Evolutionary conservation across 768 basidiomycete genomes (phyloP), one percentile per base, ranked within the genome.

Genomic region (Scleroderma citrinum): DNA sequence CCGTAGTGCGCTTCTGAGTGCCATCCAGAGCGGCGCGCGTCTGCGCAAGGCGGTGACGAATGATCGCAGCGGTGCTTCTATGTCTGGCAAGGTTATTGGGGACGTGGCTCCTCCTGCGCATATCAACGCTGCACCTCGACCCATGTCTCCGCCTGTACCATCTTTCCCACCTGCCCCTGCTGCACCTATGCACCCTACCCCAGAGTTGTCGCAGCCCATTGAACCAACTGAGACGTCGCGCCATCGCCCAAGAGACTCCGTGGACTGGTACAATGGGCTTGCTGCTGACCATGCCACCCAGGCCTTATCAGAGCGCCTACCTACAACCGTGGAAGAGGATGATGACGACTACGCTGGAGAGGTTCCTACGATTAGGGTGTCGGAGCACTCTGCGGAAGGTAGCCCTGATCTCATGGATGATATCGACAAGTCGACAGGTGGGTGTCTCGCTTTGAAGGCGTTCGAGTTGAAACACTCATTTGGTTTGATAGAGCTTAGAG

Each of bases 221-320:
- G 55, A 35, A 16, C 30, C 49, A 45, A 48, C 37, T 43, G 48
- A 34, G 34, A 65, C 57, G 30, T 48, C 55, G 32, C 54, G 61
- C 32, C 68, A 75, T 30, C 75, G 68, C 47, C 78, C 85, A 58
- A 73, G 83, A 51, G 86, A 92, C 65, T 86, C 84, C 7, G 85
- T 95, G 3, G 93, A 92, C 59, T 98, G 94, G 94, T 92, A 90
- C 62, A 78, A 83, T 44, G 86, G 85, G 29, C 74, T 95, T 12
- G 92, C 94, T 12, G 87, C 85, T 34, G 62, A 64, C 10, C 43
- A 44, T 24, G 51, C 29, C 2, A 84, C 95, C 69, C 70, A 70
- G 32, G 76, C 73, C 31, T 60, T 62, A 24, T 64, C 62, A 20
- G 67, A 59, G 46, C 69, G 64, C 41, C 62, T 84, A 56, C 76